Evolutionary conservation across 2,329 filamentous ascomycete species (phyloP), one percentile per base, ranked within the genome.

Genomic region (Epichloe scottii): DNA sequence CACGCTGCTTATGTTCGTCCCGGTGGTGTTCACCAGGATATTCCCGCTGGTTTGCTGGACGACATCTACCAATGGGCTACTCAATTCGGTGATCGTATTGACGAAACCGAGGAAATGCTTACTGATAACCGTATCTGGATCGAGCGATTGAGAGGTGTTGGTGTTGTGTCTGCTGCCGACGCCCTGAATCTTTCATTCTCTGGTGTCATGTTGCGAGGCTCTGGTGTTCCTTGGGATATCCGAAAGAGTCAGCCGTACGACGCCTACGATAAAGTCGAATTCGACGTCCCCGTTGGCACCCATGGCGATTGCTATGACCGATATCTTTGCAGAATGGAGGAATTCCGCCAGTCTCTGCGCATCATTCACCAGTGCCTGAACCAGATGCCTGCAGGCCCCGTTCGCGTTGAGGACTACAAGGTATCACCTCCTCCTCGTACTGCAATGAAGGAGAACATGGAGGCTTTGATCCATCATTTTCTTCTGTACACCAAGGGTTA

Each of bases 391-490:
- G 79, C 87, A 46, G 93, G 93, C 30, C 93, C 93, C 49, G 81
- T 97, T 66, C 87, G 91, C 60, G 89, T 96, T 41, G 93, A 98
- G 72, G 93, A 98, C 72, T 98, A 97, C 82, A 98, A 98, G 81
- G 81, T 98, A 63, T 86, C 88, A 3, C 93, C 93, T 21, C 93
- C 93, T 55, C 94, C 93, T n/a, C 84, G 93, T 64, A 78, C 88
- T 43, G 93, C 93, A 64, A 98, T 98, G 93, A 98, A 98, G 81
- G 93, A 98, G 81, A 98, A 98, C 77, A 98, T 98, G 94, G 93
- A 98, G 75, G 90, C 93, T 39, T 81, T 98, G 42, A 98, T 98
- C 67, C 93, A 98, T 75, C 93, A 98, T 77, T 98, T 98, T 79
- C 74, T 98, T 58, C 83, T 98, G 50, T 98, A 91, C 77, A 97